Evolutionary conservation across 306 rosid species (phyloP), one percentile per base, ranked within the genome.

Genomic region (Datisca glomerata): DNA sequence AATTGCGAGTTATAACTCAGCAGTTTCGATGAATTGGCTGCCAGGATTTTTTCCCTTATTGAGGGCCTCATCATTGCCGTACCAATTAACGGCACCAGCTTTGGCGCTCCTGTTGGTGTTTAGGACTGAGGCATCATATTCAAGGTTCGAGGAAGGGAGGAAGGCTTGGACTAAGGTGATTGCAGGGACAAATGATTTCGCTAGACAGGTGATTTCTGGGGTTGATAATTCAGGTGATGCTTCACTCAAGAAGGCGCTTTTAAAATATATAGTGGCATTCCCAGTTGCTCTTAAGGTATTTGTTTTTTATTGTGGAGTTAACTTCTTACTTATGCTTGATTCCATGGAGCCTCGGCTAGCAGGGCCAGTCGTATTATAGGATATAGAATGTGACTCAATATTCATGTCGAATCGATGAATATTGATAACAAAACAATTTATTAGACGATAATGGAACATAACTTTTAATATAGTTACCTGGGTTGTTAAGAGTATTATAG

Each of bases 81-180:
- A 81, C 63, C 94, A 86, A 63, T 62, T 86, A 51, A 86, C 92
- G 3, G 96, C 96, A 0, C 84, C 96, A 11, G 96, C 96, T 0
- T 55, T 86, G 60, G 96, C 94, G 1, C 73, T 86, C 20, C 51
- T 86, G 59, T 53, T 86, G 47, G 96, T 86, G 40, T 86, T 86
- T 48, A 53, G 96, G 19, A 86, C 96, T 1, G 96, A 86, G 50
- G 96, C 96, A 2, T 81, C 96, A 1, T 86, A 86, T 27, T 33
- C 94, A 16, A 67, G 96, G 43, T 86, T 64, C 19, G 76, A 75
- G 20, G 96, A 86, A 44, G 96, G 96, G 47, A 75, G 78, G 73
- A 86, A 73, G 51, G 86, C 91, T 0, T 86, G 96, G 96, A 78
- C 75, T 16, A 66, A 38, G 34, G 91, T 86, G 37, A 57, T 81